phyloP scores from a whole-genome alignment of 192 early-diverging fungal genomes.

The Backusella liffmaniae region DNA sequence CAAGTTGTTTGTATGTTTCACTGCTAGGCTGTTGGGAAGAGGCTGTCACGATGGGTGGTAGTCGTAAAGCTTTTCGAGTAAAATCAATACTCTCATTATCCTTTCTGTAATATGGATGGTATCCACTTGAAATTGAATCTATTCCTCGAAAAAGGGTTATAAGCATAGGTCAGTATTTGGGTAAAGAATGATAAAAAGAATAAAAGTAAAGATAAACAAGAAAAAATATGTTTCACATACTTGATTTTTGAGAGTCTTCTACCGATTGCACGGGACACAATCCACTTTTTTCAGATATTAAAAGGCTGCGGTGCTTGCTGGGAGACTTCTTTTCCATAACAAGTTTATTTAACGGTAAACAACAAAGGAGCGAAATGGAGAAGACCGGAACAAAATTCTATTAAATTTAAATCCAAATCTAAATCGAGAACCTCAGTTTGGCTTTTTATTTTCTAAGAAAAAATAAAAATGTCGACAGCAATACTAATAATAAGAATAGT shows the following conservation, averaged over 20 bases:
- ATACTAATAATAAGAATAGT: background rate
- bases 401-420: background rate
- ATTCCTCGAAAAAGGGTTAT: background rate
- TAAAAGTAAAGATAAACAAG: background rate
- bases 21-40: background rate
- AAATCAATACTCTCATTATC: background rate
- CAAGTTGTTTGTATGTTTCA: background rate
- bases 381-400: slow-evolving; percentile 1
- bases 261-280: background rate
- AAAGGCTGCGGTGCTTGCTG: background rate
- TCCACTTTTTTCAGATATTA: background rate
- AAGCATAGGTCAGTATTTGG: background rate
- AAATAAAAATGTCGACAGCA: background rate
- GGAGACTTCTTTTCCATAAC: background rate
- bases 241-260: background rate
- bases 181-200: background rate
- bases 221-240: background rate
- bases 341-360: background rate
- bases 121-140: background rate
- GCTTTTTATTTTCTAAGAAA: background rate
- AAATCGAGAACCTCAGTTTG: background rate
- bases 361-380: background rate
- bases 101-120: background rate
- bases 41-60: background rate
- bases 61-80: background rate